Evolutionary conservation across 2,329 filamentous ascomycete genomes (phyloP), one percentile per base, ranked within the genome.

Genomic region (Fusarium citri): DNA sequence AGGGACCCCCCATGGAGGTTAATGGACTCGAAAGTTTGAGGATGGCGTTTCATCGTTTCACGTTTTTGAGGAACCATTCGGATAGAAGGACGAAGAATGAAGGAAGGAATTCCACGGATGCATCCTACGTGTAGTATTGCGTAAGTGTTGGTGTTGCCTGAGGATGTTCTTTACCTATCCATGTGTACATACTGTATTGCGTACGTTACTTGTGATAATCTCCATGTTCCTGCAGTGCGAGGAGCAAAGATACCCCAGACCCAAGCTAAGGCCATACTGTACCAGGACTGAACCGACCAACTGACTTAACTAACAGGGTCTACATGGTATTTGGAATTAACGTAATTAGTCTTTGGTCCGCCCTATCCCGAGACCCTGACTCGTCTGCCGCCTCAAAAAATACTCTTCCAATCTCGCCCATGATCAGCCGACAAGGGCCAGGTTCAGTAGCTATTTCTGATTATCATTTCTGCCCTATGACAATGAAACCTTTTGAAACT

Each of bases 11-110:
- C 54, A 68, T 68, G 67, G 49, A 53, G 26, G 28, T 56, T 43
- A 41, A 64, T 48, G 45, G 57, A 37, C 67, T 66, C 56, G 28
- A 57, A 59, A 57, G 68, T 71, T 69, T 71, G 49, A 68, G 46
- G 55, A 58, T 48, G 55, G 63, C 37, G 64, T 71, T 69, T 71
- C 59, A 58, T 62, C 45, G 68, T 69, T 71, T 69, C 68, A 66
- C 28, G 30, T 46, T 57, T 41, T 45, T 18, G n/a, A 25, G 49
- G 41, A 26, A 30, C 49, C n/a, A 46, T 47, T 40, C 37, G 16
- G 48, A 50, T 30, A 47, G 45, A 42, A 51, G 47, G 46, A 43
- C 37, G 14, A 22, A n/a, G 22, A 50, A 28, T 40, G 25, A 45
- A 31, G 50, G 31, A 28, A 23, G 50, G 31, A 28, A 23, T 20